Conservation (phyloP, 2,329 filamentous ascomycete genomes). For the Fusarium anguioides region DNA sequence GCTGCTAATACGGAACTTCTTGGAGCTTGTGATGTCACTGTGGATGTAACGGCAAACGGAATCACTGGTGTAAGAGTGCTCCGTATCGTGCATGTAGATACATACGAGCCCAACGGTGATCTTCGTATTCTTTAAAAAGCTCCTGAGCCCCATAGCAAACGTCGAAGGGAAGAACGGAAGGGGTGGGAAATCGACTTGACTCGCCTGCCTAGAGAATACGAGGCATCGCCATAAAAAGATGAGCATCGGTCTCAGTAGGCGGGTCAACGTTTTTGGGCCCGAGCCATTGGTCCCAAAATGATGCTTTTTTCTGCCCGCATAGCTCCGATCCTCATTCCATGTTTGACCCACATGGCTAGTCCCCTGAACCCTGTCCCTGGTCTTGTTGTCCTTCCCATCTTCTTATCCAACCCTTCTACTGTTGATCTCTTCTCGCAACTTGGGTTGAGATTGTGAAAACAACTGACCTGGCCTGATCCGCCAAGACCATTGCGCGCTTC, state of each 20-base stretch:
- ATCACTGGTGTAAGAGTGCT: not conserved
- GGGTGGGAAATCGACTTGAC: constrained; percentile 10
- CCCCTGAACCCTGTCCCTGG: constrained; percentile 41
- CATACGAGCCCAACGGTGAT: constrained; percentile 6
- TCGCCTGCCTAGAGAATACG: constrained; percentile 35
- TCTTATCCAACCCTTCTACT: constrained; percentile 32
- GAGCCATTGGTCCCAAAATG: constrained; percentile 35
- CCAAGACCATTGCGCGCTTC: not conserved
- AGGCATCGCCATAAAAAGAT: constrained; percentile 39
- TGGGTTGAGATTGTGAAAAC: not conserved
- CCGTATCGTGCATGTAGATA: not conserved
- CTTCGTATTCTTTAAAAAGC: constrained; percentile 36
- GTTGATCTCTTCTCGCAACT: constrained; percentile 18
- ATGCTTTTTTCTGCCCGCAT: constrained; percentile 21
- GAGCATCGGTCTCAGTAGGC: constrained; percentile 23
- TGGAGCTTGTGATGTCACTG: constrained; percentile 39
- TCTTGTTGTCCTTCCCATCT: constrained; percentile 8
- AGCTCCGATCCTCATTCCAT: constrained; percentile 28
- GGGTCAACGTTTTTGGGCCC: constrained; percentile 34
- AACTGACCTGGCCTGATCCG: not conserved
- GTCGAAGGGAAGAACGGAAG: constrained; percentile 15
- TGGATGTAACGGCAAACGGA: constrained; percentile 29
- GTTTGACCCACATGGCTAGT: constrained; percentile 25
- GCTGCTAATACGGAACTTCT: constrained; percentile 10
- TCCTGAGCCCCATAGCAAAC: constrained; percentile 4